A percentile compares a stretch with the other conserved stretches of the same genome.
Conservation (phyloP, 2,329 filamentous ascomycete species). For the Alternaria sp. region DNA sequence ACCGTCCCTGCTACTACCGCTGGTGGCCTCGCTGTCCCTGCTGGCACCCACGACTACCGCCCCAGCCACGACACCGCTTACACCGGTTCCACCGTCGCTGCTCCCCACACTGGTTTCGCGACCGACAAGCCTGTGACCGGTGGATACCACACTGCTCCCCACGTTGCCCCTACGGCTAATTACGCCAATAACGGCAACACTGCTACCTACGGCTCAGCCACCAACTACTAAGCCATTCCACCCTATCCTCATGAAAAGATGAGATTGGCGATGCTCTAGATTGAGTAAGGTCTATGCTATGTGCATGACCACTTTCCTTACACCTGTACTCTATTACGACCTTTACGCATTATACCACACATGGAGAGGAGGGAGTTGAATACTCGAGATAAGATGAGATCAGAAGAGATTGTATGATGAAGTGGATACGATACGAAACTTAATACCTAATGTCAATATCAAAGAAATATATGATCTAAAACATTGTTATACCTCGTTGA, state of each 20-base stretch:
- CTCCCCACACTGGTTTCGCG: conserved; percentile 45
- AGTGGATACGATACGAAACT: not conserved
- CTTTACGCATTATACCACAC: conserved; percentile 34
- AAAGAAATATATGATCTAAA: not conserved
- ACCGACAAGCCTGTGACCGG: conserved; percentile 44
- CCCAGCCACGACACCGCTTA: conserved; percentile 58
- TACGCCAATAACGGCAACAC: conserved; percentile 42
- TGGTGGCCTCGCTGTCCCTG: conserved; percentile 23
- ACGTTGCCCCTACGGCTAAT: conserved; percentile 31
- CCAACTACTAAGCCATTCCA: conserved; percentile 16
- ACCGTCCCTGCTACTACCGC: conserved; percentile 26
- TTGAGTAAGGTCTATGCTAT: not conserved
- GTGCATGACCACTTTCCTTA: not conserved
- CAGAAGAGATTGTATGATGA: conserved; percentile 12
- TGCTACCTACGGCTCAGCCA: conserved; percentile 35
- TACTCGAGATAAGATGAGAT: not conserved
- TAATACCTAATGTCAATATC: conserved; percentile 21
- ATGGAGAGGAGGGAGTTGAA: conserved; percentile 3
- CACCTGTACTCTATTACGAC: conserved; percentile 11
- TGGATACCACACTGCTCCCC: conserved; percentile 56
- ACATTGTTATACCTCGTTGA: rapidly evolving
- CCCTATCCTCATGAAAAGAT: not conserved
- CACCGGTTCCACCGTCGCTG: conserved; percentile 54
- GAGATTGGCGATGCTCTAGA: not conserved
- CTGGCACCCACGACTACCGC: conserved; percentile 43